phyloP scores from a whole-genome alignment of 208 protist species.

The Crithidia expoeki region DNA sequence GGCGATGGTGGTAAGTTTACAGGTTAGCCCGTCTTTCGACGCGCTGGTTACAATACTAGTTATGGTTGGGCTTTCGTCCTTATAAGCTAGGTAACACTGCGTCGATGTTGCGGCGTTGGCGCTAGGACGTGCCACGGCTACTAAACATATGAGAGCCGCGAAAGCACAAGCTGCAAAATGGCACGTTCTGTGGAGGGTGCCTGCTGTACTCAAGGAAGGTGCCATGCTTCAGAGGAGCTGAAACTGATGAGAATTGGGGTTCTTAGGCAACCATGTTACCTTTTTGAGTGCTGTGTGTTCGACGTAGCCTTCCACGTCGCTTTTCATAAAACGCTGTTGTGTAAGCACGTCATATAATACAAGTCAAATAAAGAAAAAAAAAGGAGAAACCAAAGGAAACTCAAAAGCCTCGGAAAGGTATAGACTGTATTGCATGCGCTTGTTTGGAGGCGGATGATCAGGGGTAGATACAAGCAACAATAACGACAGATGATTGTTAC shows the following conservation, averaged over 20 bases:
- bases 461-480: too few species aligned
- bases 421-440: too few species aligned
- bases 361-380: not conserved
- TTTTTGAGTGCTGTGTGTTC: too few species aligned
- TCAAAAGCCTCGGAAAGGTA: not conserved
- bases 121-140: not conserved
- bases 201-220: not conserved
- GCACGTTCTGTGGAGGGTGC: not conserved
- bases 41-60: not conserved
- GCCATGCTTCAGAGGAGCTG: too few species aligned
- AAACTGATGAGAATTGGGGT: too few species aligned
- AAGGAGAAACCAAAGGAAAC: slow-evolving; percentile 3
- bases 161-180: not conserved
- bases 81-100: not conserved
- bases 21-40: not conserved
- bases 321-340: too few species aligned
- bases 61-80: not conserved
- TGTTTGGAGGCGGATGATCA: too few species aligned
- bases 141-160: not conserved
- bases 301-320: too few species aligned
- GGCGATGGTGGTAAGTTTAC: not conserved
- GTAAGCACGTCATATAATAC: too few species aligned
- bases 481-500: too few species aligned
- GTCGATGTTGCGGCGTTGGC: not conserved
- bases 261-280: too few species aligned